phyloP scores from a whole-genome alignment of 345 rosid species.

The Erodium maritimum region DNA sequence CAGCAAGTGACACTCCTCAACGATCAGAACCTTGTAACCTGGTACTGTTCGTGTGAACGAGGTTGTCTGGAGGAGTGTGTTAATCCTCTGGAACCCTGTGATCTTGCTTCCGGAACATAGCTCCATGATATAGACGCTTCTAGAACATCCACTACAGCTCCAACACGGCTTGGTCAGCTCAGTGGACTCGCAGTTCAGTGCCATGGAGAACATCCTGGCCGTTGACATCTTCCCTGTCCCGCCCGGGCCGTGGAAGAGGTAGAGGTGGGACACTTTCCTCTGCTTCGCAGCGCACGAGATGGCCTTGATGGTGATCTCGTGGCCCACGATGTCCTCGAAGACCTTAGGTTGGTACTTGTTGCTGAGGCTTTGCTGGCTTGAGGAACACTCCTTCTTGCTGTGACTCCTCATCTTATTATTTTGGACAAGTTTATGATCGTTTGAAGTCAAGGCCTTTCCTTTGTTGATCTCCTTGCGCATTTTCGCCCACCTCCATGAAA shows the following conservation, averaged over 20 bases:
- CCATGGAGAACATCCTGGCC: slow-evolving; percentile 18
- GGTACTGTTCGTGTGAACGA: slow-evolving; percentile 17
- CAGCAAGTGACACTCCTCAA: slow-evolving; percentile 25
- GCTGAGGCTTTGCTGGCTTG: slow-evolving; percentile 12
- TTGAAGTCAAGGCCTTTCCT: slow-evolving; percentile 2
- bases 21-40: slow-evolving; percentile 18
- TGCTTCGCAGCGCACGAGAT: slow-evolving; percentile 13
- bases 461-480: slow-evolving; percentile 7
- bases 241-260: slow-evolving; percentile 27
- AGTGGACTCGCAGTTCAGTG: slow-evolving; percentile 17
- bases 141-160: slow-evolving; percentile 22
- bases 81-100: slow-evolving; percentile 19
- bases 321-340: slow-evolving; percentile 19
- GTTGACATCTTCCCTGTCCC: slow-evolving; percentile 28
- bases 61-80: slow-evolving; percentile 20
- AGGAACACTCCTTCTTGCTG: not conserved
- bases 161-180: slow-evolving; percentile 16
- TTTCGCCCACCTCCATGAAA: slow-evolving; percentile 21
- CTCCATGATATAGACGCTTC: slow-evolving; percentile 18
- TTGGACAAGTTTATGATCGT: not conserved
- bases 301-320: slow-evolving; percentile 15
- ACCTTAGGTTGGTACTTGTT: slow-evolving; percentile 23
- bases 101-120: slow-evolving; percentile 16
- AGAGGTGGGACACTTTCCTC: slow-evolving; percentile 12
- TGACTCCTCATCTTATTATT: not conserved